Evolutionary conservation across 129 eudicot genomes (phyloP).

Genomic region (Tagetes erecta): DNA sequence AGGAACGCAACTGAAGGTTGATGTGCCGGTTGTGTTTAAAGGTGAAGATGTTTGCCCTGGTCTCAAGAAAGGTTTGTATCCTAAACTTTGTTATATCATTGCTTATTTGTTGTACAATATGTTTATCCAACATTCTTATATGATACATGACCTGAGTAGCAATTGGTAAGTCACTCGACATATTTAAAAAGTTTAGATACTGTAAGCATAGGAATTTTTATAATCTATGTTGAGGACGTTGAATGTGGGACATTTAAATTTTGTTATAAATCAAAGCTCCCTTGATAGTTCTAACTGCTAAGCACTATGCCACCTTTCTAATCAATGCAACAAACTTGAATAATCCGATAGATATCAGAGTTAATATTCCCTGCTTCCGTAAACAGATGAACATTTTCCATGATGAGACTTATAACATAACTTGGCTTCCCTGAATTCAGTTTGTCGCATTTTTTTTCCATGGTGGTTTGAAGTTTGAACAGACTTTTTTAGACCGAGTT

Average conservation of each 20-base stretch:
- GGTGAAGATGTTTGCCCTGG: slow-evolving; percentile 89
- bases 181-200: background rate
- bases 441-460: background rate
- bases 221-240: background rate
- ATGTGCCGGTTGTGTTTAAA: slow-evolving; percentile 79
- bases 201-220: background rate
- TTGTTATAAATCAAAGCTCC: background rate
- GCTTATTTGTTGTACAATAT: background rate
- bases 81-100: background rate
- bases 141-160: background rate
- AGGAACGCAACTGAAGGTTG: slow-evolving; percentile 68
- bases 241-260: background rate
- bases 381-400: background rate
- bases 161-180: background rate
- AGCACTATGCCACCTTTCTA: background rate
- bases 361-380: background rate
- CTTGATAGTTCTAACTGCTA: background rate
- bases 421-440: background rate
- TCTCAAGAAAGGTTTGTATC: slow-evolving; percentile 68
- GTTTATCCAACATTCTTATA: background rate
- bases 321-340: background rate
- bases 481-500: background rate
- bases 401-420: background rate
- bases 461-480: background rate
- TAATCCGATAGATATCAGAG: background rate